Evolutionary conservation across 495 filamentous ascomycete species (phyloP).

Genomic region (Aspergillus asperescens): DNA sequence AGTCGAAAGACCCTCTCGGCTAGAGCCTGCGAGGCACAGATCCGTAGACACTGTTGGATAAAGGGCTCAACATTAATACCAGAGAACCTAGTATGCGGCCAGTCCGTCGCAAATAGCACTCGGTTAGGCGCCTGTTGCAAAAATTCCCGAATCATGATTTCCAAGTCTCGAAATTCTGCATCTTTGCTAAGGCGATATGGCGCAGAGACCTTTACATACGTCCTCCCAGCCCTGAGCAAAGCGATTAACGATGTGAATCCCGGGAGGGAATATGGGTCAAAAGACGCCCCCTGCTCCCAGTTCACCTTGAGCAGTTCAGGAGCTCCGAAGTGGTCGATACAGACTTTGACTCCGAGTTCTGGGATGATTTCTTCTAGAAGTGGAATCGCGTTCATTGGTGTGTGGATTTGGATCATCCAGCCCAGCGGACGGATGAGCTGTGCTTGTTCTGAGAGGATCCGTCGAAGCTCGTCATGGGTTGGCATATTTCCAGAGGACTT

Average conservation of each 20-base stretch:
- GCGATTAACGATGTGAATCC: constrained; percentile 41
- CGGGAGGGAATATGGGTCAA: constrained; percentile 37
- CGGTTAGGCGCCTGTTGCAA: constrained; percentile 31
- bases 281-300: constrained; percentile 5
- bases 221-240: constrained; percentile 33
- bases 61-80: constrained; percentile 42
- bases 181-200: constrained; percentile 45
- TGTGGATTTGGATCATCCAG: constrained; percentile 48
- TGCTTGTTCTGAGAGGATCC: constrained; percentile 38
- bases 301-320: constrained; percentile 28
- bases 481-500: constrained; percentile 40
- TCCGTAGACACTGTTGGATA: constrained; percentile 37
- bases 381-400: constrained; percentile 38
- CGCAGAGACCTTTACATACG: constrained; percentile 48
- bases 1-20: constrained; percentile 40
- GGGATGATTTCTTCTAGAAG: constrained; percentile 40
- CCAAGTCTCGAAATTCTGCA: constrained; percentile 29
- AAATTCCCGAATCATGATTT: constrained; percentile 36
- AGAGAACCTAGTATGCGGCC: constrained; percentile 49
- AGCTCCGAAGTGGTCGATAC: constrained; percentile 49
- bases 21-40: constrained; percentile 36
- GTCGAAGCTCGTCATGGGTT: constrained; percentile 28
- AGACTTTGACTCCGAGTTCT: constrained; percentile 39
- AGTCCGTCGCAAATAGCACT: constrained; percentile 49
- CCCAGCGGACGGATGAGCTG: constrained; percentile 37